Evolutionary conservation across 345 rosid genomes (phyloP).

Genomic region (Salix udensis): DNA sequence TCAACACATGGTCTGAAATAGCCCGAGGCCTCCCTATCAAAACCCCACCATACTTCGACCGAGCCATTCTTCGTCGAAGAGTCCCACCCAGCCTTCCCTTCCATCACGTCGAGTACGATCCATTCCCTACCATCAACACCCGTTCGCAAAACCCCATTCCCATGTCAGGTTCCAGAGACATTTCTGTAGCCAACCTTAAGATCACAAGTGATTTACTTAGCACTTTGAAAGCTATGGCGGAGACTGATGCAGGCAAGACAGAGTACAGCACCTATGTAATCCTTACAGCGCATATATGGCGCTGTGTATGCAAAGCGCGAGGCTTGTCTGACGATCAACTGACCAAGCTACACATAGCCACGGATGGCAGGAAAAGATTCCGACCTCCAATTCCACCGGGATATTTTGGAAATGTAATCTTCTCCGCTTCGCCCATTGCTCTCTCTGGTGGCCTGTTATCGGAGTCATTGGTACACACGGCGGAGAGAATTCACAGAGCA

Average conservation of each 20-base stretch:
- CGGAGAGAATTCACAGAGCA: neutral
- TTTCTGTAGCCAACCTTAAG: neutral
- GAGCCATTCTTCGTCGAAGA: slow-evolving; percentile 1
- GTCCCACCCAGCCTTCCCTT: neutral
- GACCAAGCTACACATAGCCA: neutral
- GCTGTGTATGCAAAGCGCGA: slow-evolving; percentile 11
- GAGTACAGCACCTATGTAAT: neutral
- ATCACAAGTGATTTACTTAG: neutral
- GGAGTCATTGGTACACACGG: neutral
- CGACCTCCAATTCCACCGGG: slow-evolving; percentile 3
- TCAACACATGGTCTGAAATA: slow-evolving; percentile 6
- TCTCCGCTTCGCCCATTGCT: neutral
- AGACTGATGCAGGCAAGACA: neutral
- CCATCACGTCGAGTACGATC: slow-evolving; percentile 1
- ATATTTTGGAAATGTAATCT: slow-evolving; percentile 5
- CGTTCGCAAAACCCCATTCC: neutral
- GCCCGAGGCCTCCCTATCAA: neutral
- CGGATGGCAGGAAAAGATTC: neutral
- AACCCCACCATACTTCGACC: neutral
- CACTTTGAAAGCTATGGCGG: neutral
- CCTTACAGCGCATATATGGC: slow-evolving; percentile 18
- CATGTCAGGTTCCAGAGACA: neutral
- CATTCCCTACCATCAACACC: neutral
- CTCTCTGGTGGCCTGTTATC: neutral
- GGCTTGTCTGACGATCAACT: slow-evolving; percentile 3